Evolutionary conservation across 2,329 filamentous ascomycete genomes (phyloP).

Genomic region (Xylariaceae sp.): DNA sequence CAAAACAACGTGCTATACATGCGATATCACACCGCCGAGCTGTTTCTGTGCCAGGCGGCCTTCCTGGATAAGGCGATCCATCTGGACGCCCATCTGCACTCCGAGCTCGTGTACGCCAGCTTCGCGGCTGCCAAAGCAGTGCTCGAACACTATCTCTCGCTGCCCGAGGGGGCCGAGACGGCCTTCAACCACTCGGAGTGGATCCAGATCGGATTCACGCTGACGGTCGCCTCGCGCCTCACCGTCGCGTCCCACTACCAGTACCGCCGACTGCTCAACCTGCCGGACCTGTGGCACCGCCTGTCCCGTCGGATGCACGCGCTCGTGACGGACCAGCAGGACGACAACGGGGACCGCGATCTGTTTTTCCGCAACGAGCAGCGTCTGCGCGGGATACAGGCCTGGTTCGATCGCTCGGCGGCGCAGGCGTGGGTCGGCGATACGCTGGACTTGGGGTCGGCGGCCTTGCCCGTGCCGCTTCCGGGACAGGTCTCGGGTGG

Average conservation of each 20-base stretch:
- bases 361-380: conserved; percentile 4
- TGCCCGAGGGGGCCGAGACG: conserved; percentile 31
- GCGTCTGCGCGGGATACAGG: conserved; percentile 4
- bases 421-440: too few species aligned
- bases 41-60: conserved; percentile 35
- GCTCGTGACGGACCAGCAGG: conserved; percentile 4
- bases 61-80: conserved; percentile 26
- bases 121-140: conserved; percentile 21
- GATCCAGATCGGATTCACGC: conserved; percentile 33
- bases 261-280: conserved; percentile 2
- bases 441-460: too few species aligned
- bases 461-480: too few species aligned
- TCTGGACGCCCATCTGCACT: conserved; percentile 5
- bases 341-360: conserved; percentile 4
- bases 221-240: conserved; percentile 3
- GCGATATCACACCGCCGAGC: conserved; percentile 33
- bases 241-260: conserved; percentile 7
- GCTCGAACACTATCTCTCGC: conserved; percentile 27
- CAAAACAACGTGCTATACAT: conserved; percentile 26
- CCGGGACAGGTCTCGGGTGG: too few species aligned
- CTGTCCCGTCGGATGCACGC: conserved; percentile 1
- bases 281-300: not conserved
- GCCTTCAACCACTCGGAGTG: conserved; percentile 34
- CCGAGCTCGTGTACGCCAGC: conserved; percentile 10
- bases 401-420: conserved; percentile 4